phyloP scores from a whole-genome alignment of 805 yeast species.

The Danielia reshetovae region DNA sequence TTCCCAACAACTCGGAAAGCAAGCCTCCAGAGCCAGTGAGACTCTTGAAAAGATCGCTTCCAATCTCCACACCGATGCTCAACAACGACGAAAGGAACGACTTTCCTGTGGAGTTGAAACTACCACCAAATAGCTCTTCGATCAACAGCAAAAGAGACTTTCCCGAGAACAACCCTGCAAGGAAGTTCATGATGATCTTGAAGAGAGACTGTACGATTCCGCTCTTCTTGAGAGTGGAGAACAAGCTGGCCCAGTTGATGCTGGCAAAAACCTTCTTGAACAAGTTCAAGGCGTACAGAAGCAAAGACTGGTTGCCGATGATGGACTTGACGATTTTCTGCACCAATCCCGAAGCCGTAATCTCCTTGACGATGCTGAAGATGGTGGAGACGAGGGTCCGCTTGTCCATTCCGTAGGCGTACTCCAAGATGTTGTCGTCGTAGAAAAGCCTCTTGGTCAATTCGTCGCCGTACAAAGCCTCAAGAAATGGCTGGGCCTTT shows the following conservation, averaged over 20 bases:
- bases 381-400: slow-evolving; percentile 15
- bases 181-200: slow-evolving; percentile 11
- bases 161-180: slow-evolving; percentile 14
- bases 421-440: slow-evolving; percentile 6
- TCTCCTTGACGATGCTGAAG: slow-evolving; percentile 16
- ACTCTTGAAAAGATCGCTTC: slow-evolving; percentile 12
- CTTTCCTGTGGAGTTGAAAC: slow-evolving; percentile 12
- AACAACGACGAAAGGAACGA: slow-evolving; percentile 11
- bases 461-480: slow-evolving; percentile 8
- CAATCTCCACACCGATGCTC: slow-evolving; percentile 11
- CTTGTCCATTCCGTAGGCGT: slow-evolving; percentile 12
- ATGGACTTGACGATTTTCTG: slow-evolving; percentile 20
- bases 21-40: slow-evolving; percentile 11
- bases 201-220: slow-evolving; percentile 20
- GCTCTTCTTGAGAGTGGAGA: slow-evolving; percentile 23
- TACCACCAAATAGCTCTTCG: slow-evolving; percentile 11
- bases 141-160: slow-evolving; percentile 8
- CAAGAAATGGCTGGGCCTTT: slow-evolving; percentile 9
- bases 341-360: slow-evolving; percentile 21
- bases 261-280: slow-evolving; percentile 19
- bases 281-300: slow-evolving; percentile 19
- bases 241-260: slow-evolving; percentile 20
- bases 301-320: slow-evolving; percentile 19
- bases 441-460: slow-evolving; percentile 11
- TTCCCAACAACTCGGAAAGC: slow-evolving; percentile 9